phyloP scores from a whole-genome alignment of 225 moss, liverwort and hornwort genomes.

The Pseudisothecium myosuroides region DNA sequence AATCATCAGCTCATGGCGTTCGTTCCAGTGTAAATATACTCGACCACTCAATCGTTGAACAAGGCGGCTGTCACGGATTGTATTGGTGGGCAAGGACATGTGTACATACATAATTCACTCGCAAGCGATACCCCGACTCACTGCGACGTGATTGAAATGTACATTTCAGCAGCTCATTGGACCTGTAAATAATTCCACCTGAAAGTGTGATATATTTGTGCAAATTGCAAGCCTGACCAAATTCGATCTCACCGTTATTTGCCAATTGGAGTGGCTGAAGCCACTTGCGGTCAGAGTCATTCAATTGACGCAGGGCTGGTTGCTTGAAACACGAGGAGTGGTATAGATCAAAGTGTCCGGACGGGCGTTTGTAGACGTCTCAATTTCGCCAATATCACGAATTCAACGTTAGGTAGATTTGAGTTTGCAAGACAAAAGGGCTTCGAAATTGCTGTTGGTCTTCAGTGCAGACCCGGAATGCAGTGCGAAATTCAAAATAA shows the following conservation, averaged over 20 bases:
- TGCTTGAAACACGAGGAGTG: no score
- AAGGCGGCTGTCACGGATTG: not conserved
- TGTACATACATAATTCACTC: not conserved
- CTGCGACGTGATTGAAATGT: no score
- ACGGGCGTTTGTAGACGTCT: not conserved
- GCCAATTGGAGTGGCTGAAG: no score
- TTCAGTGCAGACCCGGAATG: not conserved
- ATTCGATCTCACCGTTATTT: not conserved
- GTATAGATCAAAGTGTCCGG: not conserved
- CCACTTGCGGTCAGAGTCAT: not conserved
- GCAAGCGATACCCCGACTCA: no score
- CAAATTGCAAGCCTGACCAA: not conserved
- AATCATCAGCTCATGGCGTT: not conserved
- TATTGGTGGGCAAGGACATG: not conserved
- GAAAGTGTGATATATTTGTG: no score
- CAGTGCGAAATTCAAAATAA: no score
- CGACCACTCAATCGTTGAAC: no score
- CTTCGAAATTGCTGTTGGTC: not conserved
- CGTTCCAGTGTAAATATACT: not conserved
- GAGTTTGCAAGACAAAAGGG: not conserved
- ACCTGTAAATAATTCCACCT: not conserved
- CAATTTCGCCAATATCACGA: not conserved
- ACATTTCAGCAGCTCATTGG: not conserved
- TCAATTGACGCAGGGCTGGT: not conserved
- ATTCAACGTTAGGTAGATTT: not conserved